Base-by-base conservation (phyloP, 495 filamentous ascomycete species). In the Tricharina praecox region DNA sequence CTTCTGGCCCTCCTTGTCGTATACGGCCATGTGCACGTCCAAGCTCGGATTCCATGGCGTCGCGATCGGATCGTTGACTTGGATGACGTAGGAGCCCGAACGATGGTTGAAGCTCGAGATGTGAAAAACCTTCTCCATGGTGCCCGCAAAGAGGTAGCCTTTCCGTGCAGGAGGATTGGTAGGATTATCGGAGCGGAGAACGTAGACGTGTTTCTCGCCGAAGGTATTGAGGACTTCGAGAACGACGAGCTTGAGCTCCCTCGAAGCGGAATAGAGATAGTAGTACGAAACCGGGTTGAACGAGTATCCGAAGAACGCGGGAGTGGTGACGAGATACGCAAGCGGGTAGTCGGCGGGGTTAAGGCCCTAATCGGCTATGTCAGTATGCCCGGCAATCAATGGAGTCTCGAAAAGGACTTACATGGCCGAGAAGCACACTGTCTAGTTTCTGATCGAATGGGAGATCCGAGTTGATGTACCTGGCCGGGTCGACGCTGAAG, bases 261-360 rank as follows among this genome's bases (percentile, higher is more conserved):
- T 67, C 3, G 71, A 54, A 4, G 64, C 50, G 18, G 70, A 70
- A 56, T 88, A 87, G 5, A 88, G 67, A 51, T 86, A 85, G 77
- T 82, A 88, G 62, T 85, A 82, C 7, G 77, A 83, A 11, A 83
- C 78, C 0, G 80, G 81, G 53, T 82, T 85, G 62, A 82, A 82
- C 13, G 73, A 73, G 57, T 81, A 82, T 13, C 78, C 76, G 3
- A 82, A 61, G 49, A 84, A 80, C 21, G 69, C 67, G 10, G 82
- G 74, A 4, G 79, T 76, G 11, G 79, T 78, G 23, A 81, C 63
- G 32, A 86, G 62, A 60, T 85, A 87, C 7, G 76, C 77, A 58
- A 74, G 66, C 4, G 77, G 73, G 30, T 59, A 59, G 19, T 56
- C 21, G 40, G 50, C 49, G 30, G 56, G 56, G 18, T 59, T 44